Evolutionary conservation across 805 yeast species (phyloP).

Genomic region (Sugiyamaella chiloensis): DNA sequence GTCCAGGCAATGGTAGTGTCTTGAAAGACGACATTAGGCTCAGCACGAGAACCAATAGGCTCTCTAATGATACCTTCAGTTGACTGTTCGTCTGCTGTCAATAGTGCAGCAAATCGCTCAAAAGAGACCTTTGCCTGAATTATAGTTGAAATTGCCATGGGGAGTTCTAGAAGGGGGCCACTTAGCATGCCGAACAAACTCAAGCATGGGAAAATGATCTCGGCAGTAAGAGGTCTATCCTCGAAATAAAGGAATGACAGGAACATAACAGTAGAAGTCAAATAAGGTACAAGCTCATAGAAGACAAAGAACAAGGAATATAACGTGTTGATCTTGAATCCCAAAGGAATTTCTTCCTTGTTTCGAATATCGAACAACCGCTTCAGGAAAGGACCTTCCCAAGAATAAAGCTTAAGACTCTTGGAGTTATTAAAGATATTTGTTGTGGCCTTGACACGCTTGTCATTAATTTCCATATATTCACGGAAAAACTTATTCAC

Average conservation of each 20-base stretch:
- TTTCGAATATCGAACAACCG: conserved; percentile 78
- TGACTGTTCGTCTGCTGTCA: conserved; percentile 87
- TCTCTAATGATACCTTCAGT: conserved; percentile 51
- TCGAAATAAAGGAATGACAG: conserved; percentile 65
- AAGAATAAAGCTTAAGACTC: conserved; percentile 85
- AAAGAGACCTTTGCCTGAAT: conserved; percentile 83
- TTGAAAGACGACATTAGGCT: neutral
- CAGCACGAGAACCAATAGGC: conserved; percentile 26
- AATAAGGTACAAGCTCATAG: conserved; percentile 81
- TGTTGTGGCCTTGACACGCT: conserved; percentile 77
- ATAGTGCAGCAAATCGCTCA: conserved; percentile 72
- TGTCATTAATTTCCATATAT: conserved; percentile 85
- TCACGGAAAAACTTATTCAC: conserved; percentile 35
- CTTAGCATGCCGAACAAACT: conserved; percentile 75
- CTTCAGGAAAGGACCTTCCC: conserved; percentile 82
- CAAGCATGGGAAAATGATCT: conserved; percentile 82
- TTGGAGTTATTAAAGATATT: conserved; percentile 83
- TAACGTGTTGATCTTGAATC: conserved; percentile 48
- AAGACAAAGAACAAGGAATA: conserved; percentile 45
- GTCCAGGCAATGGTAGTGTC: conserved; percentile 20
- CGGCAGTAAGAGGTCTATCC: conserved; percentile 56
- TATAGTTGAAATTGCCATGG: conserved; percentile 76
- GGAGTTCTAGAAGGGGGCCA: conserved; percentile 75
- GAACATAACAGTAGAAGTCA: conserved; percentile 87
- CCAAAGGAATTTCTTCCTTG: conserved; percentile 64